A percentile compares a stretch with the other conserved stretches of the same genome.
Conservation (phyloP, 1,139 yeast genomes). For the Hansenula lynferdii region DNA sequence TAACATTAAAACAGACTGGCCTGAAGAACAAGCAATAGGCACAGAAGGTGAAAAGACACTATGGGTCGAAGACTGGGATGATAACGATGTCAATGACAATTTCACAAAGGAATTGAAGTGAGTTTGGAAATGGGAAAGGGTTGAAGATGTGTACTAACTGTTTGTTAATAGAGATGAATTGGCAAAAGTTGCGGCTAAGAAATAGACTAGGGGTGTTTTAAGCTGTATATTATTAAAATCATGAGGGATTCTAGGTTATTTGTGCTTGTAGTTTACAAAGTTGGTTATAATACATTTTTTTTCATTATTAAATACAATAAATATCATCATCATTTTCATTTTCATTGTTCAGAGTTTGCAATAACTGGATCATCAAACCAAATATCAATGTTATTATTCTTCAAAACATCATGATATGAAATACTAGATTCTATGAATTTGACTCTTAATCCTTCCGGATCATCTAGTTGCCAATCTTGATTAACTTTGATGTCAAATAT, state of each 20-base stretch:
- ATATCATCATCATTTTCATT: too few relatives aligned
- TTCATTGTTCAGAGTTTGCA: background rate
- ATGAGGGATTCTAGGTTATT: too few relatives aligned
- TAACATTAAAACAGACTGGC: conserved; percentile 37
- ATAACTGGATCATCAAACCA: conserved; percentile 19
- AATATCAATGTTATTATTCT: conserved; percentile 37
- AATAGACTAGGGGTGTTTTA: conserved; percentile 5
- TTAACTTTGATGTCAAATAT: conserved; percentile 35
- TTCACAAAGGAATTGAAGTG: conserved; percentile 62
- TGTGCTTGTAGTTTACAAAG: too few relatives aligned
- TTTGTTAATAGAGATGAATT: conserved; percentile 19
- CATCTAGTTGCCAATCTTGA: conserved; percentile 31
- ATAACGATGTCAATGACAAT: conserved; percentile 78
- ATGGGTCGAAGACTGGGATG: conserved; percentile 97
- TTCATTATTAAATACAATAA: too few relatives aligned
- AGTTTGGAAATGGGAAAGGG: conserved; percentile 15
- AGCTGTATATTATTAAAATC: background rate
- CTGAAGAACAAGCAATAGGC: conserved; percentile 38
- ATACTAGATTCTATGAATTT: conserved; percentile 39
- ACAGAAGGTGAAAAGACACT: conserved; percentile 42
- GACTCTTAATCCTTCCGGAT: conserved; percentile 34
- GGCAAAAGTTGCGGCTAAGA: conserved; percentile 23
- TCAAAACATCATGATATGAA: conserved; percentile 39
- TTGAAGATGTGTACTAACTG: conserved; percentile 5
- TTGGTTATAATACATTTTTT: too few relatives aligned